Base-by-base conservation (phyloP, 2,329 filamentous ascomycete genomes). In the Xylaria sp. region DNA sequence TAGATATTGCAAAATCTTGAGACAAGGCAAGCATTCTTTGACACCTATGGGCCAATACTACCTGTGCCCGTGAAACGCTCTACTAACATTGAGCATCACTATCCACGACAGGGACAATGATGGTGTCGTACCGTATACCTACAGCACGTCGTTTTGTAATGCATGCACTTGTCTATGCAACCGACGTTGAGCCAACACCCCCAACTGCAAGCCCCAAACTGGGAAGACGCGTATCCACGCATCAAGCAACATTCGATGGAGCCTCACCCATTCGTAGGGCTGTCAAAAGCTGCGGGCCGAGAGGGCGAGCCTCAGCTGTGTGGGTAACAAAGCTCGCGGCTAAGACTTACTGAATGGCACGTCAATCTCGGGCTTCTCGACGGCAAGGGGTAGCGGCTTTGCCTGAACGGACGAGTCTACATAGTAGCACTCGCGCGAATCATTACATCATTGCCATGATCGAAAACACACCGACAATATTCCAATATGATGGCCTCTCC, bases 261-360 rank as follows among this genome's bases (percentile, higher is more conserved):
- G 48, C 54, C 44, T 54, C 50, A 52, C 52, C 54, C n/a, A 59
- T 48, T 48, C 52, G 48, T 52, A 56, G 47, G 26, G 51, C 42
- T 38, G 45, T 50, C 45, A 37, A 54, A 52, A 39, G 47, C 38
- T 47, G 18, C 48, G 51, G 48, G 56, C 43, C 40, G 52, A 38
- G 50, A 50, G 57, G 41, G 58, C 50, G 56, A 61, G 58, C 58
- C 47, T 61, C 56, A 61, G 58, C 44, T 54, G 16, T 44, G 48
- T 40, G 46, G 50, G 48, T 45, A 26, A 39, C 29, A 56, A 52
- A 52, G 50, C 37, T 49, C 42, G 44, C 47, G 47, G 20, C 45
- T 42, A 38, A 56, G 22, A 34, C 24, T 34, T 50, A 34, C 18
- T 42, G 46, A 56, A 49, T 47, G 18, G 29, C 34, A 24, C 46